Conservation (phyloP, 495 filamentous ascomycete genomes). For the Staphylotrichum longicolle region DNA sequence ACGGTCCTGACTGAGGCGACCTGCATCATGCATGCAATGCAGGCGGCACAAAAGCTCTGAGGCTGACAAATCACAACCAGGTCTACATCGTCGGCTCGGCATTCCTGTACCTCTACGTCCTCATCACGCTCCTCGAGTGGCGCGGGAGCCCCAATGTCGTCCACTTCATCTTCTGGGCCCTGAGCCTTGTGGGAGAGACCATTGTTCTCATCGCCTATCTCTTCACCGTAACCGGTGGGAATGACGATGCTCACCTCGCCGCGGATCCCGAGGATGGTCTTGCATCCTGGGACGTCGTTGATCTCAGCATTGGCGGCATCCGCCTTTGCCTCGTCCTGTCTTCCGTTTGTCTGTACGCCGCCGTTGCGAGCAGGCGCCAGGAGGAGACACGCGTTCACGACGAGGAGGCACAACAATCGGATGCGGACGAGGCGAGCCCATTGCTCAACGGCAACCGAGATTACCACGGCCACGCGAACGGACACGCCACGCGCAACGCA, state of each 20-base stretch:
- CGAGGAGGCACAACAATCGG: slow-evolving; percentile 47
- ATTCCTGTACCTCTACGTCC: slow-evolving; percentile 56
- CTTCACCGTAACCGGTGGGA: slow-evolving; percentile 56
- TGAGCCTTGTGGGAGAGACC: slow-evolving; percentile 65
- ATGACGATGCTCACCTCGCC: slow-evolving; percentile 45
- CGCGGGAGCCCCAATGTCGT: slow-evolving; percentile 67
- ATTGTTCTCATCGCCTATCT: slow-evolving; percentile 64
- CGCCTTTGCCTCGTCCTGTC: slow-evolving; percentile 41
- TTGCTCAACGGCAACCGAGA: slow-evolving; percentile 37
- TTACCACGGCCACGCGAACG: slow-evolving; percentile 38
- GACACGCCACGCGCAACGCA: slow-evolving; percentile 26
- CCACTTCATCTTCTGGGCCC: slow-evolving; percentile 71
- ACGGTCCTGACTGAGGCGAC: neutral
- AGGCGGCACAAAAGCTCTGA: neutral
- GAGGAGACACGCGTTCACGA: slow-evolving; percentile 39
- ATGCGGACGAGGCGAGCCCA: slow-evolving; percentile 50
- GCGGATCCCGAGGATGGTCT: slow-evolving; percentile 17
- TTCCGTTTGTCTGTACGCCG: slow-evolving; percentile 43
- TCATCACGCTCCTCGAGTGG: slow-evolving; percentile 79
- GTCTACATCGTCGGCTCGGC: slow-evolving; percentile 74
- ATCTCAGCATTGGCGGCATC: slow-evolving; percentile 45
- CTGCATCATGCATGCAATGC: neutral
- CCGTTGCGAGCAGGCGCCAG: slow-evolving; percentile 32
- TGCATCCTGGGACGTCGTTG: slow-evolving; percentile 52
- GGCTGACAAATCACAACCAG: slow-evolving; percentile 43